Percentiles rank a stretch among this genome's conserved stretches.
phyloP scores from a whole-genome alignment of 2,329 filamentous ascomycete genomes.

The Venturia effusa region DNA sequence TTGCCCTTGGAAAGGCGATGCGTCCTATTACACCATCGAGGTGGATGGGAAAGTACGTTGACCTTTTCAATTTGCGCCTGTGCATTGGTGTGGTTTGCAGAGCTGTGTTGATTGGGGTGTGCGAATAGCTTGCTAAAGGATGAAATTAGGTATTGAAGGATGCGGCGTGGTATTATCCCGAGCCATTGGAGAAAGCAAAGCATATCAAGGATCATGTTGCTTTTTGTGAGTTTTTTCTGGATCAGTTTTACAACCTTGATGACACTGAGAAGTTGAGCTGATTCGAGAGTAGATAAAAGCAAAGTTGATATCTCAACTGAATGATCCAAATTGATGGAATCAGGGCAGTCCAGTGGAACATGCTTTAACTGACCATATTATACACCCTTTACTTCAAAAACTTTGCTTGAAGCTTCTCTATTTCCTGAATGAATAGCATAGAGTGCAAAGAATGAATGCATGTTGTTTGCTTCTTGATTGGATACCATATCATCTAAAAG shows the following conservation, averaged over 20 bases:
- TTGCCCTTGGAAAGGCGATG: slow-evolving; percentile 48
- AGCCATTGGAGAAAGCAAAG: slow-evolving; percentile 36
- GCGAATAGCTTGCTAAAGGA: neutral
- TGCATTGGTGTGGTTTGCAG: no score
- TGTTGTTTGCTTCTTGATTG: no score
- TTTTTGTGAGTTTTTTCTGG: slow-evolving; percentile 38
- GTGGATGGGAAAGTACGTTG: slow-evolving; percentile 32
- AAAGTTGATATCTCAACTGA: slow-evolving; percentile 13
- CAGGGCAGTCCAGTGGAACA: neutral
- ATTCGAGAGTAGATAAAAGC: slow-evolving; percentile 12
- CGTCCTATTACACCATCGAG: slow-evolving; percentile 45
- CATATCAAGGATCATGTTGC: slow-evolving; percentile 46
- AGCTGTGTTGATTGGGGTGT: no score
- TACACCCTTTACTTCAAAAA: no score
- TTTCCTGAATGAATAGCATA: no score
- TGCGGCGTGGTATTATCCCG: slow-evolving; percentile 49
- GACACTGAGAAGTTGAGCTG: neutral
- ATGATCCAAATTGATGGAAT: neutral
- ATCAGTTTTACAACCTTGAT: no score
- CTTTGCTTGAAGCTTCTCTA: no score
- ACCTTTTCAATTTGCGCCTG: neutral
- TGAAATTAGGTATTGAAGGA: slow-evolving; percentile 28
- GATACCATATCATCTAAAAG: no score
- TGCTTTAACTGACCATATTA: no score
- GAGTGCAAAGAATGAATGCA: no score